Evolutionary conservation across 192 early-diverging fungal species (phyloP).

Genomic region (Linnemannia exigua): DNA sequence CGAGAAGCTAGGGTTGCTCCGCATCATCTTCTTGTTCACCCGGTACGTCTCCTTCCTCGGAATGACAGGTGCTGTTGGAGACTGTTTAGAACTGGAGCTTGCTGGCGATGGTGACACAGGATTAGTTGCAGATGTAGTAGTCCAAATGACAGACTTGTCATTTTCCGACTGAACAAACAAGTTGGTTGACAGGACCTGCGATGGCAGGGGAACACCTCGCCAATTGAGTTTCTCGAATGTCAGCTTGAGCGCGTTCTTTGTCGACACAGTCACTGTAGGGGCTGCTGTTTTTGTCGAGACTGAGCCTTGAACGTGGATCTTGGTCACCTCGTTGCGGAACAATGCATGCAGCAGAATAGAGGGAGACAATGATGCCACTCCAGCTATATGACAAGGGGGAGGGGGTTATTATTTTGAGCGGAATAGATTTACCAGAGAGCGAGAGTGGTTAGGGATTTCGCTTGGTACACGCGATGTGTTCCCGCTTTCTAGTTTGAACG

Average conservation of each 20-base stretch:
- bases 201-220: slow-evolving; percentile 36
- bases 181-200: slow-evolving; percentile 34
- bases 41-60: slow-evolving; percentile 32
- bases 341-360: slow-evolving; percentile 35
- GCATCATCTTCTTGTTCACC: slow-evolving; percentile 47
- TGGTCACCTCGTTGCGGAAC: slow-evolving; percentile 48
- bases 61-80: not conserved
- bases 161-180: slow-evolving; percentile 31
- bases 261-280: slow-evolving; percentile 29
- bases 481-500: not conserved
- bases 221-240: slow-evolving; percentile 47
- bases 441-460: not conserved
- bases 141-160: slow-evolving; percentile 39
- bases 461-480: not conserved
- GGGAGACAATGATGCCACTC: slow-evolving; percentile 29
- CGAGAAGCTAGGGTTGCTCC: slow-evolving; percentile 48
- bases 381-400: slow-evolving; percentile 15
- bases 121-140: slow-evolving; percentile 13
- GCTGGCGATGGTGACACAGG: slow-evolving; percentile 1
- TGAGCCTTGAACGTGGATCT: slow-evolving; percentile 55
- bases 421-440: not conserved
- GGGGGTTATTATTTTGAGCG: not conserved
- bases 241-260: slow-evolving; percentile 33
- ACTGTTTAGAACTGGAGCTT: not conserved
- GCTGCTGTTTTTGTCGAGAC: slow-evolving; percentile 20